These are phyloP conservation scores for Phytophthora pini DNA, from an alignment of 352 stramenopile genomes.

Conservation along the genomic window DNA sequence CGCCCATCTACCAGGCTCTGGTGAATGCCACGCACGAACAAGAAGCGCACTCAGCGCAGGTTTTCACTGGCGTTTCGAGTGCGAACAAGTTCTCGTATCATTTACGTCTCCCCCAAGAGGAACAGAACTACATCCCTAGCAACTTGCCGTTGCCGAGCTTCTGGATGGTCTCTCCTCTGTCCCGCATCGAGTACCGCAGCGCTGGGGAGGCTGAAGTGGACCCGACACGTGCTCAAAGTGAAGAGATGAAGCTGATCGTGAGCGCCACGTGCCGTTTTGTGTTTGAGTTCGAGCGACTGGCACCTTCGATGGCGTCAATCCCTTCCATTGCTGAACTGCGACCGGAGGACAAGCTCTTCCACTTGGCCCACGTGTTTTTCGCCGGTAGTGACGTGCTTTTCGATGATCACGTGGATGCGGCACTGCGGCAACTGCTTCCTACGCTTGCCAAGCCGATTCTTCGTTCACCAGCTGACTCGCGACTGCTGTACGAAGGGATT, in stretches of 20 bases:
- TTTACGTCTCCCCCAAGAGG: slow-evolving; percentile 63
- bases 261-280: slow-evolving; percentile 72
- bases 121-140: slow-evolving; percentile 52
- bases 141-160: slow-evolving; percentile 71
- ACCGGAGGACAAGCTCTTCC: slow-evolving; percentile 78
- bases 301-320: slow-evolving; percentile 25
- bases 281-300: slow-evolving; percentile 56
- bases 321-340: slow-evolving; percentile 34
- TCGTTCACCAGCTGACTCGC: slow-evolving; percentile 22
- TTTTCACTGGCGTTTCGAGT: slow-evolving; percentile 33
- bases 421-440: slow-evolving; percentile 53
- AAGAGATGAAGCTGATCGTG: slow-evolving; percentile 80
- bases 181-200: slow-evolving; percentile 63
- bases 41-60: slow-evolving; percentile 52
- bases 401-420: slow-evolving; percentile 64
- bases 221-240: slow-evolving; percentile 55
- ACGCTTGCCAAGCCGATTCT: slow-evolving; percentile 54
- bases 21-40: slow-evolving; percentile 64
- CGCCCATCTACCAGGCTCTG: slow-evolving; percentile 74
- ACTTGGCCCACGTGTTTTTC: slow-evolving; percentile 79
- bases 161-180: slow-evolving; percentile 79
- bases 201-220: slow-evolving; percentile 24
- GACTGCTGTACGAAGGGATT: slow-evolving; percentile 53
- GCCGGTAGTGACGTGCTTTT: slow-evolving; percentile 75
- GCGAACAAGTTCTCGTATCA: slow-evolving; percentile 58